A percentile compares a stretch with the other conserved stretches of the same genome.
These are phyloP conservation scores for Ceriops tagal DNA, from an alignment of 345 rosid species.

Conservation along the genomic window DNA sequence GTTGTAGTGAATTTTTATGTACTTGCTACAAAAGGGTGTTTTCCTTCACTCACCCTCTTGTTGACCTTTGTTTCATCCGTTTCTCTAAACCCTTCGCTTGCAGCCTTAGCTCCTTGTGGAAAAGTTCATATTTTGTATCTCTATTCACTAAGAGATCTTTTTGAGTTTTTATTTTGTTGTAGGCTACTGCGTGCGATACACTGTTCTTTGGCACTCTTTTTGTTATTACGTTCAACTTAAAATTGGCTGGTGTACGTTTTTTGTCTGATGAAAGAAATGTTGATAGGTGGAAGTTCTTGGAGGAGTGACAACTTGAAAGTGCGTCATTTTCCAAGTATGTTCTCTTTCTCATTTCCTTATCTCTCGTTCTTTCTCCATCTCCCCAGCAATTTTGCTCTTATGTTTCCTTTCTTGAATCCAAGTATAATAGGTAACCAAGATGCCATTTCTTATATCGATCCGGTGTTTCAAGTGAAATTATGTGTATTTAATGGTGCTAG, in stretches of 20 bases:
- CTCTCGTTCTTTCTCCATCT: background rate
- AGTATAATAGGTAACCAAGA: too few species aligned
- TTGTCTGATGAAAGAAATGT: constrained; percentile 16
- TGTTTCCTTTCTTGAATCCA: too few species aligned
- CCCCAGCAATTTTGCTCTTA: background rate
- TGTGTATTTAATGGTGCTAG: too few species aligned
- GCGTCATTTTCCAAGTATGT: constrained; percentile 22
- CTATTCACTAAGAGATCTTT: background rate
- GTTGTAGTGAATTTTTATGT: too few species aligned
- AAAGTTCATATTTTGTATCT: background rate
- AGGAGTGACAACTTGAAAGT: constrained; percentile 27
- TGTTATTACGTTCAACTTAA: background rate
- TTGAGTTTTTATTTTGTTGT: too few species aligned
- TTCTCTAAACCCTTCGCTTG: background rate
- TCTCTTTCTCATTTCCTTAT: background rate
- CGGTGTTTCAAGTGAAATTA: too few species aligned
- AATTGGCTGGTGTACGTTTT: background rate
- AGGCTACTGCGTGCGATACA: too few species aligned
- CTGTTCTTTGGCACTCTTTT: too few species aligned
- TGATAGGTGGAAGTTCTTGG: constrained; percentile 33
- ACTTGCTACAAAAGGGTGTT: background rate
- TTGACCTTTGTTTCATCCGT: too few species aligned
- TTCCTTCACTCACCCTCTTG: too few species aligned
- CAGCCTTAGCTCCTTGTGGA: background rate
- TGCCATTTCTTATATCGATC: too few species aligned